Evolutionary conservation across 2,329 filamentous ascomycete genomes (phyloP).

Genomic region (Elsinoe arachidis): DNA sequence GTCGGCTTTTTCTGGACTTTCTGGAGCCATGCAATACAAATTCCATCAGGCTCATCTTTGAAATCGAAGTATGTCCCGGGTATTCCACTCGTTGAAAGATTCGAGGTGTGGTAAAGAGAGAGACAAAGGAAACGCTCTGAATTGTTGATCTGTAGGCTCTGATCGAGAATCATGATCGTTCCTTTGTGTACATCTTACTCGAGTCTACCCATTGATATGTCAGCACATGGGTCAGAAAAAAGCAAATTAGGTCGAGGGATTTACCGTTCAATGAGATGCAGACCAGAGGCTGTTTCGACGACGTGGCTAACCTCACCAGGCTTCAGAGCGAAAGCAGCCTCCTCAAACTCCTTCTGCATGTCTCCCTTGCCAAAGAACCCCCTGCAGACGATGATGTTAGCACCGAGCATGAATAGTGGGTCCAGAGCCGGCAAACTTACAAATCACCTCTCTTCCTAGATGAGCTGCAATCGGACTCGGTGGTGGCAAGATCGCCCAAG

Average conservation of each 20-base stretch:
- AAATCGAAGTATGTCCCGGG: not conserved
- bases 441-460: slow-evolving; percentile 89
- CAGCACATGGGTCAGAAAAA: not conserved
- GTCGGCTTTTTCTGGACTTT: not conserved
- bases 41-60: too few species aligned
- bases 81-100: not conserved
- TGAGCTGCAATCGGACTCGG: slow-evolving; percentile 92
- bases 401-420: not conserved
- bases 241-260: slow-evolving; percentile 19
- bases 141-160: not conserved
- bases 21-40: too few species aligned
- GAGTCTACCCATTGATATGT: not conserved
- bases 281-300: slow-evolving; percentile 84
- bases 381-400: slow-evolving; percentile 29
- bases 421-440: slow-evolving; percentile 35
- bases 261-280: slow-evolving; percentile 93
- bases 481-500: slow-evolving; percentile 75
- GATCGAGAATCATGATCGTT: not conserved
- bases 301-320: slow-evolving; percentile 78
- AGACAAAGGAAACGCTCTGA: not conserved
- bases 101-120: not conserved
- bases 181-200: not conserved
- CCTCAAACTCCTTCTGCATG: slow-evolving; percentile 99
- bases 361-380: slow-evolving; percentile 90
- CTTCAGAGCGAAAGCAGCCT: slow-evolving; percentile 83